phyloP scores from a whole-genome alignment of 306 rosid species.

The Acacia acuminata region DNA sequence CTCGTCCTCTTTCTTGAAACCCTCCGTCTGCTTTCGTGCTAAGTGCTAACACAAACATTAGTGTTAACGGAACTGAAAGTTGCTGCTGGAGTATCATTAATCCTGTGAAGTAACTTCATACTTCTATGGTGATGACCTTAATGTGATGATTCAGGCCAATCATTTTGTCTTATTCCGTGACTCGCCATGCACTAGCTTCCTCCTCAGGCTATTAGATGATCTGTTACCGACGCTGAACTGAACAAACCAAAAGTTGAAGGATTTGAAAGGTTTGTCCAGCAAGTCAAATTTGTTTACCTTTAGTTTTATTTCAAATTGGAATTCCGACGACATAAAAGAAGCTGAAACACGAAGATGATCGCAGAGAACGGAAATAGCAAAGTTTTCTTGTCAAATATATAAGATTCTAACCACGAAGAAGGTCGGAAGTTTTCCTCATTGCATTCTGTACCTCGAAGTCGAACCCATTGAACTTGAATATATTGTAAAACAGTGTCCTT shows the following conservation, averaged over 20 bases:
- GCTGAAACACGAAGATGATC: conserved; percentile 31
- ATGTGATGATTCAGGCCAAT: conserved; percentile 74
- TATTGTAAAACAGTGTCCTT: background rate
- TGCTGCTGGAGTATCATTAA: conserved; percentile 40
- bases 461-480: background rate
- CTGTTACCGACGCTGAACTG: conserved; percentile 41
- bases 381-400: conserved; percentile 60
- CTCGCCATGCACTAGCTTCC: conserved; percentile 59
- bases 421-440: conserved; percentile 41
- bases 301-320: conserved; percentile 28
- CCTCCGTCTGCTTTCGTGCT: background rate
- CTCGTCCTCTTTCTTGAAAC: background rate
- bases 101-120: conserved; percentile 55
- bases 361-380: conserved; percentile 44
- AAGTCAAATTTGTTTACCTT: conserved; percentile 41
- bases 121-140: conserved; percentile 64
- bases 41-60: background rate
- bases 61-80: conserved; percentile 4
- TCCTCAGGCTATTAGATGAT: conserved; percentile 43
- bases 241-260: conserved; percentile 29
- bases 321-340: background rate
- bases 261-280: conserved; percentile 23
- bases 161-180: conserved; percentile 65
- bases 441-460: conserved; percentile 24
- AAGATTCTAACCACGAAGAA: conserved; percentile 29